Base-by-base conservation (phyloP, 2,329 filamentous ascomycete genomes). In the Blastomyces percursus region DNA sequence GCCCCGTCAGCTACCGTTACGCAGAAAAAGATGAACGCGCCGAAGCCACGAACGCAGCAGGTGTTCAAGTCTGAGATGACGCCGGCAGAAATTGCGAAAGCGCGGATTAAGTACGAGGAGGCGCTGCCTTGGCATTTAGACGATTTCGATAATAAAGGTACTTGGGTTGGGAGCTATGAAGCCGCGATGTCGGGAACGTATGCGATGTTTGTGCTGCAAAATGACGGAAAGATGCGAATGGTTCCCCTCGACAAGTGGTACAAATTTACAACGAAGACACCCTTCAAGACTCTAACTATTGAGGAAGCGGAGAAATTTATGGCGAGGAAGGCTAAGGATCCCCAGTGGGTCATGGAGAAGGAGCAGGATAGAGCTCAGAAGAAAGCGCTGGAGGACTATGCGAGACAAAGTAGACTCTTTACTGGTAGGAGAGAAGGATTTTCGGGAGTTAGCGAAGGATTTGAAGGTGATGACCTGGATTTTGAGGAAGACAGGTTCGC, bases 171-270 rank as follows among this genome's bases (percentile, higher is more conserved):
- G 54, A 89, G 87, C 62, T 96, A 97, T 69, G 89, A 97, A 69
- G 88, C 89, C 32, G 90, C 91, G 21, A 82, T 97, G 46, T 96
- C 93, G 0, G 87, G 93, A 69, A 81, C 80, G 1, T 86, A 90
- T 60, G 90, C 91, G 59, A 87, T 95, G 67, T 87, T 95, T 61
- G 83, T 93, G 48, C 82, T 90, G 52, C 87, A 91, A 42, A 83
- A 86, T 46, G 82, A 85, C 11, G 81, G 81, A 1, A 85, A 82
- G 58, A 94, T 96, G 72, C 86, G 87, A 63, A 89, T 97, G 85
- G 82, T 96, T 2, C 95, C 95, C 0, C 77, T 97, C 21, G 93
- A 99, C 75, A 96, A 96, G 71, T 96, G 90, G 87, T 99, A 99
- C 77, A 89, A 90, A 52, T 78, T 78, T 59, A 77, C 65, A 59